phyloP scores from a whole-genome alignment of 192 early-diverging fungal genomes.

The Coemansia sp. region DNA sequence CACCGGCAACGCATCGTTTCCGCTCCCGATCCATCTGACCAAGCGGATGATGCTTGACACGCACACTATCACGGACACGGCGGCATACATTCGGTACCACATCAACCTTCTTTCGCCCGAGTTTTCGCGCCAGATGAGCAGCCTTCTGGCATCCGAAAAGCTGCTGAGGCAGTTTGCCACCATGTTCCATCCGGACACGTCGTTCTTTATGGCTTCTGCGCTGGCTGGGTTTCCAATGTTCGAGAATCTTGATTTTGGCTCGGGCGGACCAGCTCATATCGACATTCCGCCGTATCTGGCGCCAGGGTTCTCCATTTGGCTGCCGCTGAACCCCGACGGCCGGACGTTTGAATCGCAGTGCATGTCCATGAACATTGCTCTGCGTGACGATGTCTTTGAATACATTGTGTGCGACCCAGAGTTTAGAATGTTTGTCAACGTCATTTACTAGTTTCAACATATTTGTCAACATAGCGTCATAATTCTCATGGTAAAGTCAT shows the following conservation, averaged over 20 bases:
- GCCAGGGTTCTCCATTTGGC: slow-evolving; percentile 46
- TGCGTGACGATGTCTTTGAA: slow-evolving; percentile 26
- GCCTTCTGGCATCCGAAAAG: slow-evolving; percentile 16
- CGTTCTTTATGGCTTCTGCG: slow-evolving; percentile 42
- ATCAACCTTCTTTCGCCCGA: slow-evolving; percentile 10
- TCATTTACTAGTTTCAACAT: slow-evolving; percentile 8
- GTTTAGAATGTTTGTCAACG: slow-evolving; percentile 26
- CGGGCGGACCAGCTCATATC: slow-evolving; percentile 25
- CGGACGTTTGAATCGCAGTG: not conserved
- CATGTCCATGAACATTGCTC: slow-evolving; percentile 23
- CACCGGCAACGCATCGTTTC: slow-evolving; percentile 41
- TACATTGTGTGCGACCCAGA: slow-evolving; percentile 20
- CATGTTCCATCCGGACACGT: slow-evolving; percentile 26
- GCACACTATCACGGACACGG: slow-evolving; percentile 33
- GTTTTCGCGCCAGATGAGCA: slow-evolving; percentile 13
- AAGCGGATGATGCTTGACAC: slow-evolving; percentile 11
- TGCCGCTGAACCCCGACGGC: slow-evolving; percentile 12
- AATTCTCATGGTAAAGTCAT: not conserved
- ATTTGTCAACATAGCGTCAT: not conserved
- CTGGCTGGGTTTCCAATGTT: slow-evolving; percentile 30
- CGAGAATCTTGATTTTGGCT: slow-evolving; percentile 29
- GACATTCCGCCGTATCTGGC: slow-evolving; percentile 38
- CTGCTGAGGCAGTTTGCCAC: slow-evolving; percentile 14
- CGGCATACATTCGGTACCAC: slow-evolving; percentile 27
- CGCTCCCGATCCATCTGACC: slow-evolving; percentile 25